Conservation (phyloP, 2,329 filamentous ascomycete genomes). For the Endothia cerciana region DNA sequence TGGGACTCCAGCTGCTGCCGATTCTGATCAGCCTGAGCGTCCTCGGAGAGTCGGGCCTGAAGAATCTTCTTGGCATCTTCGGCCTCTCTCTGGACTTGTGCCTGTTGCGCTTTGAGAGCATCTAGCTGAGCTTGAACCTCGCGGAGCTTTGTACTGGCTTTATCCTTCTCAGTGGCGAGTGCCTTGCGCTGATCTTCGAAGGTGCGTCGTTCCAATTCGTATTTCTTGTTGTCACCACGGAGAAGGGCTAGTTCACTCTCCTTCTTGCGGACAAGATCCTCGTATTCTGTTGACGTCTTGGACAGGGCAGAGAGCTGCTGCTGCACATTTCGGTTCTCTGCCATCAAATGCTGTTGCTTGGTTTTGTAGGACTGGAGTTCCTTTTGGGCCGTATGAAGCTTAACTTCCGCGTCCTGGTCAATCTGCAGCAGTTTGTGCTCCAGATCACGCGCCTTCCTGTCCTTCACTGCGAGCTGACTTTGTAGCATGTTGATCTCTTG, state of each 20-base stretch:
- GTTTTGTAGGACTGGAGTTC: slow-evolving; percentile 75
- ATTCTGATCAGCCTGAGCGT: slow-evolving; percentile 81
- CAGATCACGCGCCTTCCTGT: slow-evolving; percentile 85
- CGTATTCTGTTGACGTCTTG: slow-evolving; percentile 90
- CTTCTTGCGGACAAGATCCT: slow-evolving; percentile 90
- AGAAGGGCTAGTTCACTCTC: slow-evolving; percentile 90
- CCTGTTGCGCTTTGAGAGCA: slow-evolving; percentile 81
- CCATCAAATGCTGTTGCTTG: slow-evolving; percentile 74
- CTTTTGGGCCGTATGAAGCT: slow-evolving; percentile 76
- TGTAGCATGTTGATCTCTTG: slow-evolving; percentile 90
- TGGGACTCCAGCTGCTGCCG: slow-evolving; percentile 84
- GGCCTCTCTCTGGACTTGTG: slow-evolving; percentile 84
- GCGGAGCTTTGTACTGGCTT: slow-evolving; percentile 73
- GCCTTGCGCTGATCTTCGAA: slow-evolving; percentile 79
- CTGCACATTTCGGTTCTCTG: slow-evolving; percentile 82
- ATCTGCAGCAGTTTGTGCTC: slow-evolving; percentile 81
- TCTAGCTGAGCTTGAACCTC: slow-evolving; percentile 88
- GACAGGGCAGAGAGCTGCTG: slow-evolving; percentile 86
- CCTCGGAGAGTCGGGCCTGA: slow-evolving; percentile 86
- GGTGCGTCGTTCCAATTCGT: slow-evolving; percentile 76
- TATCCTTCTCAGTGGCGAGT: slow-evolving; percentile 77
- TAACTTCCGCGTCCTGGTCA: slow-evolving; percentile 88
- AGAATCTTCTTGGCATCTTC: slow-evolving; percentile 85
- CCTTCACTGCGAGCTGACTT: slow-evolving; percentile 86
- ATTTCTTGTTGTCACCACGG: slow-evolving; percentile 80